Evolutionary conservation across 2,329 filamentous ascomycete species (phyloP), one percentile per base, ranked within the genome.

Genomic region (Neonectria magnoliae): DNA sequence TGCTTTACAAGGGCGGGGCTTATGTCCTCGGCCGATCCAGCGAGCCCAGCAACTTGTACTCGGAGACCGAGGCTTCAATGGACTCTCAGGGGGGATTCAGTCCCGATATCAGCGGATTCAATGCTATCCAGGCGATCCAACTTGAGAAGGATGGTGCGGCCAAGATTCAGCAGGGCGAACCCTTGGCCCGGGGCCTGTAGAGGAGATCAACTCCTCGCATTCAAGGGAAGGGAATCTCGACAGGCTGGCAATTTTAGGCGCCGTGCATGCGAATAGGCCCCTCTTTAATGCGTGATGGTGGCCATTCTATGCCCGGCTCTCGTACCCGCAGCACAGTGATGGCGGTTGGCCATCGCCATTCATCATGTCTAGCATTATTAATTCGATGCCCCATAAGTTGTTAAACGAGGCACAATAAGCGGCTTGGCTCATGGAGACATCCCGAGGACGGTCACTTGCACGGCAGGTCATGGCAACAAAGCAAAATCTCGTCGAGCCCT

Each of bases 81-180:
- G 83, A 84, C 74, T 77, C 79, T 16, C 81, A 84, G 25, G 77
- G 79, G 22, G 77, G 76, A 22, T 83, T 83, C 75, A 73, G 66
- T 57, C 80, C 80, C 50, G 69, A 74, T 60, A 82, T 82, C 18
- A 71, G 71, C 38, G 83, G 83, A 27, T 88, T 89, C 74, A 87
- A 94, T 76, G 84, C 84, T 60, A 89, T 93, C 72, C 85, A 94
- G 75, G 87, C 87, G 67, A 90, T 91, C 68, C 83, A 86, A 42
- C 80, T 90, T 48, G 81, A 88, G 79, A 88, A 76, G 69, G 66
- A 69, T 31, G 65, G 65, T 38, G 54, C 29, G 22, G 25, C 14
- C 6, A 68, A 69, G 67, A 68, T 69, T 57, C 50, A 67, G 50
- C n/a, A 66, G 20, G 67, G 65, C 9, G 22, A 69, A 31, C 71